phyloP scores from a whole-genome alignment of 352 stramenopile species.

The Aphanomyces invadans region DNA sequence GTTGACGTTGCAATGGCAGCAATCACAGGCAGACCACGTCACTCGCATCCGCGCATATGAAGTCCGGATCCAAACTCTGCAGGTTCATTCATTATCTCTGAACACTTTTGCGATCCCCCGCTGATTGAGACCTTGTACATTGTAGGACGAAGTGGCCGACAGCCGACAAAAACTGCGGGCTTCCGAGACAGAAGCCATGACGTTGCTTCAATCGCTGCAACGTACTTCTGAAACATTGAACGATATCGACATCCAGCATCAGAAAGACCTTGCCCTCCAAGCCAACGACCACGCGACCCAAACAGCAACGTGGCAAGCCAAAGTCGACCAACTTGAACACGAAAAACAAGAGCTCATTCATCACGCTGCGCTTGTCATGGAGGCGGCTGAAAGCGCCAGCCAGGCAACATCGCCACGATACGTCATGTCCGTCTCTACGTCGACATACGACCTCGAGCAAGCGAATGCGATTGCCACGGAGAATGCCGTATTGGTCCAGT shows the following conservation, averaged over 20 bases:
- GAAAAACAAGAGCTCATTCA: constrained; percentile 11
- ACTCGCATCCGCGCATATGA: background rate
- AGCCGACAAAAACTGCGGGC: background rate
- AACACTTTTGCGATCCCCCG: too few relatives aligned
- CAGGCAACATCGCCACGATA: background rate
- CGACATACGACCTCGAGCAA: too few relatives aligned
- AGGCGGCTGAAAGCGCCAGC: background rate
- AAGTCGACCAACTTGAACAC: background rate
- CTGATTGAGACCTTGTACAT: background rate
- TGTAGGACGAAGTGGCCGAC: background rate
- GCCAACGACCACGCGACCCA: background rate
- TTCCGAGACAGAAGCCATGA: background rate
- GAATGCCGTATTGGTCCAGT: too few relatives aligned
- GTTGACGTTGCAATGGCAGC: background rate
- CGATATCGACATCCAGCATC: background rate
- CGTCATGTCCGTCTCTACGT: constrained; percentile 1
- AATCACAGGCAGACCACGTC: background rate
- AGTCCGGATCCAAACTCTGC: background rate
- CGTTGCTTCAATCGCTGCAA: background rate
- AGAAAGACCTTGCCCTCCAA: background rate
- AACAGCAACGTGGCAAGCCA: background rate
- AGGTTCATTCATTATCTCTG: too few relatives aligned
- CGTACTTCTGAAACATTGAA: background rate
- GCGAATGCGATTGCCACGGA: too few relatives aligned
- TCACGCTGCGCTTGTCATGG: constrained; percentile 5